Percentiles rank a stretch among this genome's conserved stretches.
Conservation (phyloP, 2,329 filamentous ascomycete genomes). For the Pestalotiopsis fici region DNA sequence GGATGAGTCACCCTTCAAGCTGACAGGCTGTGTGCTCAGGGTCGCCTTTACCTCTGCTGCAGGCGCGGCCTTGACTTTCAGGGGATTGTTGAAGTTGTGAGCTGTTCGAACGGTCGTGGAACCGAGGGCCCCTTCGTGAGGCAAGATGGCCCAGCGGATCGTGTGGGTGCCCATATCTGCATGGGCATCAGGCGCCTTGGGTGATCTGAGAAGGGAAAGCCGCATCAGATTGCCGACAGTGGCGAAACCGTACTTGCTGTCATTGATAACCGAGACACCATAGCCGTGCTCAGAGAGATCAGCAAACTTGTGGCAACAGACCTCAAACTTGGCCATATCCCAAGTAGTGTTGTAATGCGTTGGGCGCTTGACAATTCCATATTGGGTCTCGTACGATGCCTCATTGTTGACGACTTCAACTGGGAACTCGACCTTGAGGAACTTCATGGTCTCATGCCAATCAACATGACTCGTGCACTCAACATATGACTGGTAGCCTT, state of each 20-base stretch:
- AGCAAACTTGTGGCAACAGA: conserved; percentile 93
- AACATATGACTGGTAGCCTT: conserved; percentile 68
- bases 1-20: conserved; percentile 64
- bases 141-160: conserved; percentile 89
- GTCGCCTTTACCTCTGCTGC: conserved; percentile 29
- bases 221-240: conserved; percentile 89
- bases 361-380: conserved; percentile 82
- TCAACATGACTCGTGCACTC: conserved; percentile 87
- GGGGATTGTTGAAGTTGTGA: conserved; percentile 86
- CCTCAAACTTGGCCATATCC: conserved; percentile 98
- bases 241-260: conserved; percentile 95
- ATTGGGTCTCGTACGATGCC: conserved; percentile 94
- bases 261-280: conserved; percentile 90
- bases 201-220: conserved; percentile 79
- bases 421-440: conserved; percentile 98
- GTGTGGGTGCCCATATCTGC: conserved; percentile 91
- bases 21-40: conserved; percentile 51
- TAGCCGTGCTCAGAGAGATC: conserved; percentile 87
- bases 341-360: conserved; percentile 98
- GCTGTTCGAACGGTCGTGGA: conserved; percentile 77
- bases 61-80: conserved; percentile 54
- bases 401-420: conserved; percentile 89
- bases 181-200: conserved; percentile 90
- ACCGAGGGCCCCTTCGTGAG: conserved; percentile 74
- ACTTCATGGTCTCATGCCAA: conserved; percentile 96